These are phyloP conservation scores for Amanita polypyramis DNA, from an alignment of 768 basidiomycete species.

Conservation along the genomic window DNA sequence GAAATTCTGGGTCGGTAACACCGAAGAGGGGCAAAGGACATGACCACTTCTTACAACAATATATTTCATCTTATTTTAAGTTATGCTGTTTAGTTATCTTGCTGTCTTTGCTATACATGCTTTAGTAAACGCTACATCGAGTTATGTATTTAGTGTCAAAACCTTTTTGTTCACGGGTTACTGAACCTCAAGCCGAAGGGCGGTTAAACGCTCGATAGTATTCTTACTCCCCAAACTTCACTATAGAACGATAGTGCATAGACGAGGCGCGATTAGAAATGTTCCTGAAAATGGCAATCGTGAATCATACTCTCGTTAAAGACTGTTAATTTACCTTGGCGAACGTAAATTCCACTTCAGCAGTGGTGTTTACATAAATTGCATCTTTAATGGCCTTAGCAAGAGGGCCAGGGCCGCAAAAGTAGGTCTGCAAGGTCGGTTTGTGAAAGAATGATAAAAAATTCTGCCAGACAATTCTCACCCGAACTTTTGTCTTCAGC, in stretches of 20 bases:
- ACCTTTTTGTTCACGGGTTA: too few relatives aligned
- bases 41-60: background rate
- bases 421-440: conserved; percentile 53
- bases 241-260: conserved; percentile 4
- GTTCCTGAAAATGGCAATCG: conserved; percentile 30
- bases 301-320: background rate
- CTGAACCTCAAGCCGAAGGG: too few relatives aligned
- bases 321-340: conserved; percentile 45
- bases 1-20: conserved; percentile 30
- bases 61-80: background rate
- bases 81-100: background rate
- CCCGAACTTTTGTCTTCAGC: conserved; percentile 75
- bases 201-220: background rate
- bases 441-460: conserved; percentile 2
- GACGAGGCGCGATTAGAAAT: conserved; percentile 35
- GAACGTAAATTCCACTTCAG: conserved; percentile 65
- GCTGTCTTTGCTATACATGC: background rate
- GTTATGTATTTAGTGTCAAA: too few relatives aligned
- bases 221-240: too few relatives aligned
- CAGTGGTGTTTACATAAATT: conserved; percentile 39
- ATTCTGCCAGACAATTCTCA: conserved; percentile 26
- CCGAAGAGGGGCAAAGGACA: conserved; percentile 27
- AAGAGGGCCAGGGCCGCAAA: conserved; percentile 73
- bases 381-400: conserved; percentile 73
- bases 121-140: too few relatives aligned